Base-by-base conservation (phyloP, 2,329 filamentous ascomycete species). In the Fusarium graminum region DNA sequence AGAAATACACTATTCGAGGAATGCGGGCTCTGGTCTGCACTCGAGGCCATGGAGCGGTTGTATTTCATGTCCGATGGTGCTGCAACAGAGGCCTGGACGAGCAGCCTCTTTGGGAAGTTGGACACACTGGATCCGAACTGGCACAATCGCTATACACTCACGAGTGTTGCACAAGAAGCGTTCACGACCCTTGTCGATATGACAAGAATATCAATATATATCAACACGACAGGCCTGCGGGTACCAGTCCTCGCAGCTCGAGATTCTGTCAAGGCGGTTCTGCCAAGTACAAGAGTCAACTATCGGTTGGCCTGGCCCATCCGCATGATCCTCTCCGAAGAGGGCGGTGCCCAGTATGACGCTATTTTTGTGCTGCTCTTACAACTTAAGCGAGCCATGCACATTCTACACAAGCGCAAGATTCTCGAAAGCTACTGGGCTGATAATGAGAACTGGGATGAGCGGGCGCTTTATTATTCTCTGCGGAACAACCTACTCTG, bases 61-160 rank as follows among this genome's bases (percentile, higher is more conserved):
- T 97, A 93, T 74, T 83, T 97, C 22, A 90, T 91, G 77, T 86
- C 86, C 16, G 89, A 97, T 70, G 92, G 93, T 3, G 85, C 88
- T 1, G 80, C 88, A 1, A 86, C 90, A 2, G 85, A 90, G 44
- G 77, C 80, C 0, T 90, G 97, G 68, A 86, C 90, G 13, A 83
- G 84, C 26, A 85, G 85, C 13, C 76, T 97, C 2, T 97, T 97
- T 73, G 86, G 89, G 54, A 88, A 90, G 46, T 85, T 97, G 42
- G 91, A 95, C 68, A 81, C 79, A 3, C 71, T 84, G 16, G 83
- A 80, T 74, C 77, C 73, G 7, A 80, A 79, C 34, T 97, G 93
- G 94, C 89, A 90, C 63, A 93, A 97, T 75, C 87, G 89, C 19
- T 97, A 94, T 72, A 84, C 91, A 1, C 80, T 97, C 28, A 95